Percentiles rank a stretch among this genome's conserved stretches.
Conservation (phyloP, 108 stramenopile species). For the Cyclotella distinguenda region DNA sequence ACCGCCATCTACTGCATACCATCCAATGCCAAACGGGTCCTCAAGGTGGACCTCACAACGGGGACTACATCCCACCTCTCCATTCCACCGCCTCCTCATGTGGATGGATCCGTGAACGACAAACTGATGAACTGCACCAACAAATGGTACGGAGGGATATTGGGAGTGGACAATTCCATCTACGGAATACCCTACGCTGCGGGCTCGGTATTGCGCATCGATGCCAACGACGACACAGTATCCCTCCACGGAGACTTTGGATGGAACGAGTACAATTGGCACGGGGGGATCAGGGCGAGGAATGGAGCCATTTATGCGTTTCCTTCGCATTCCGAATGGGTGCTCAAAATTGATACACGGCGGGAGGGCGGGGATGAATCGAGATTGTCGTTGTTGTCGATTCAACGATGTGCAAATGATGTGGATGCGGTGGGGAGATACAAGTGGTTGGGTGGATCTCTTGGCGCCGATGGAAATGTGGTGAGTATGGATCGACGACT, state of each 20-base stretch:
- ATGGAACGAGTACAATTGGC: constrained; percentile 71
- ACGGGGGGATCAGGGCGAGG: constrained; percentile 68
- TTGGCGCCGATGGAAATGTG: constrained; percentile 80
- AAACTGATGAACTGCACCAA: constrained; percentile 57
- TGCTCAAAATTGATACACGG: constrained; percentile 70
- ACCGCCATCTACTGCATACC: constrained; percentile 87
- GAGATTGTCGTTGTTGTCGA: constrained; percentile 37
- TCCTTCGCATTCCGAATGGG: constrained; percentile 64
- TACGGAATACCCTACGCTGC: constrained; percentile 80
- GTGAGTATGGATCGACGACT: neutral
- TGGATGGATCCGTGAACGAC: constrained; percentile 10
- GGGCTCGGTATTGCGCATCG: constrained; percentile 64
- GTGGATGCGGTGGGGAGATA: constrained; percentile 52
- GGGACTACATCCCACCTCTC: constrained; percentile 61
- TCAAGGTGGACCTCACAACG: constrained; percentile 72
- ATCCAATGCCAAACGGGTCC: constrained; percentile 69
- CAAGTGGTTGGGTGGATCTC: constrained; percentile 82
- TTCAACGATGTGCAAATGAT: constrained; percentile 57
- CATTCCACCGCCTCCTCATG: constrained; percentile 38
- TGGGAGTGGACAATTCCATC: constrained; percentile 72
- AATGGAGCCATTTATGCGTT: constrained; percentile 74
- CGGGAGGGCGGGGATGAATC: constrained; percentile 1
- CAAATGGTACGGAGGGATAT: constrained; percentile 86
- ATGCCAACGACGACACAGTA: constrained; percentile 58
- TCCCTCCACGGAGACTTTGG: constrained; percentile 71